These are phyloP conservation scores for Trypethelium eluteriae DNA, from an alignment of 495 filamentous ascomycete species.

Conservation along the genomic window DNA sequence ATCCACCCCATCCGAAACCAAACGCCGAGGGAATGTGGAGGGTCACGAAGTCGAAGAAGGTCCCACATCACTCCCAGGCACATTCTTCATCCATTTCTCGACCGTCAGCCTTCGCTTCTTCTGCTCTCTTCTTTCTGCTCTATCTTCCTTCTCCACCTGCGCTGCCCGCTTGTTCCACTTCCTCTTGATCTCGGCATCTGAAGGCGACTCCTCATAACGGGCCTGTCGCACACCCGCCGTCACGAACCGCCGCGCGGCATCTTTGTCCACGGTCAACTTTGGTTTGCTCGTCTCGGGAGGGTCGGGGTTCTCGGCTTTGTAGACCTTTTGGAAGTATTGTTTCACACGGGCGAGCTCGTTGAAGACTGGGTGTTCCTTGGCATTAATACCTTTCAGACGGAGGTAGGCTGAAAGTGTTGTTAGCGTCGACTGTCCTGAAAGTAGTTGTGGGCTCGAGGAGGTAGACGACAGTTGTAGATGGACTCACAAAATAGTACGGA, in stretches of 20 bases:
- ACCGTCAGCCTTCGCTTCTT: not conserved
- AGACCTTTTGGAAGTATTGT: slow-evolving; percentile 91
- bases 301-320: slow-evolving; percentile 46
- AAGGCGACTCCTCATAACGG: slow-evolving; percentile 45
- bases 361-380: slow-evolving; percentile 77
- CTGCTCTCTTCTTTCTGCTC: not conserved
- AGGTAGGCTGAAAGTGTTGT: slow-evolving; percentile 42
- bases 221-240: slow-evolving; percentile 67
- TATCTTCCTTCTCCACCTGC: slow-evolving; percentile 18
- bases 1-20: not conserved
- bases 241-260: slow-evolving; percentile 73
- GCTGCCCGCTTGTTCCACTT: slow-evolving; percentile 15
- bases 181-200: slow-evolving; percentile 38
- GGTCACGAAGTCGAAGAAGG: not conserved
- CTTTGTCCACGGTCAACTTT: slow-evolving; percentile 63
- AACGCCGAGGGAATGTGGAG: not conserved
- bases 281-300: slow-evolving; percentile 34
- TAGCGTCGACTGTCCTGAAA: not conserved
- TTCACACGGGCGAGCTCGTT: slow-evolving; percentile 74
- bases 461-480: slow-evolving; percentile 42
- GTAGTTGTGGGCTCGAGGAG: slow-evolving; percentile 20
- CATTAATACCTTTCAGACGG: slow-evolving; percentile 67
- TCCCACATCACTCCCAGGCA: not conserved
- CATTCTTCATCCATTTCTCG: not conserved
- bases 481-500: slow-evolving; percentile 61